Evolutionary conservation across 108 stramenopile genomes (phyloP).

Genomic region (Conticribra weissflogii): DNA sequence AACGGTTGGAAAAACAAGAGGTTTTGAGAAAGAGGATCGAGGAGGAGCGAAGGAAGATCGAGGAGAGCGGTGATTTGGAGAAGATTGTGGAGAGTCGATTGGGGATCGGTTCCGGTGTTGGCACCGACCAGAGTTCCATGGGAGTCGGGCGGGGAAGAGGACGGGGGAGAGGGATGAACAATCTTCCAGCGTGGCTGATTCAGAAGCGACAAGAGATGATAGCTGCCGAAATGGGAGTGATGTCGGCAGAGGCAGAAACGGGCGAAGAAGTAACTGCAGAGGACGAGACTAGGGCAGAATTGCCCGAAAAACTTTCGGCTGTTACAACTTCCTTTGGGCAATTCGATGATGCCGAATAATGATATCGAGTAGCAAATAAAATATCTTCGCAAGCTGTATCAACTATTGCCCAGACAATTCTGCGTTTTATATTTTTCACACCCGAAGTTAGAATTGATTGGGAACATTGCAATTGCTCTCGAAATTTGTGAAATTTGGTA

Average conservation of each 20-base stretch:
- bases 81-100: slow-evolving; percentile 46
- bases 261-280: not conserved
- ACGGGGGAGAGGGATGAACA: slow-evolving; percentile 67
- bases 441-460: too few species aligned
- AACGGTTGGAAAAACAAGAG: slow-evolving; percentile 66
- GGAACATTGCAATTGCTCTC: too few species aligned
- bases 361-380: too few species aligned
- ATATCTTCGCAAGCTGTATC: too few species aligned
- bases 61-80: slow-evolving; percentile 37
- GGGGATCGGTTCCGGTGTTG: slow-evolving; percentile 2
- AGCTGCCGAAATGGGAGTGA: not conserved
- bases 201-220: slow-evolving; percentile 66
- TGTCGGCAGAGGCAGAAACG: not conserved
- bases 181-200: slow-evolving; percentile 89
- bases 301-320: too few species aligned
- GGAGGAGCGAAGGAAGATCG: slow-evolving; percentile 58
- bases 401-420: too few species aligned
- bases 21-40: slow-evolving; percentile 57
- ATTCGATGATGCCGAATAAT: too few species aligned
- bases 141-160: slow-evolving; percentile 61
- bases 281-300: not conserved
- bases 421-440: too few species aligned
- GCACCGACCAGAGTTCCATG: not conserved
- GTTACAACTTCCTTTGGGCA: too few species aligned
- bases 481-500: too few species aligned